Percentiles rank a stretch among this genome's conserved stretches.
phyloP scores from a whole-genome alignment of 1,284 basidiomycete species.

The Cryptococcus wingfieldii region DNA sequence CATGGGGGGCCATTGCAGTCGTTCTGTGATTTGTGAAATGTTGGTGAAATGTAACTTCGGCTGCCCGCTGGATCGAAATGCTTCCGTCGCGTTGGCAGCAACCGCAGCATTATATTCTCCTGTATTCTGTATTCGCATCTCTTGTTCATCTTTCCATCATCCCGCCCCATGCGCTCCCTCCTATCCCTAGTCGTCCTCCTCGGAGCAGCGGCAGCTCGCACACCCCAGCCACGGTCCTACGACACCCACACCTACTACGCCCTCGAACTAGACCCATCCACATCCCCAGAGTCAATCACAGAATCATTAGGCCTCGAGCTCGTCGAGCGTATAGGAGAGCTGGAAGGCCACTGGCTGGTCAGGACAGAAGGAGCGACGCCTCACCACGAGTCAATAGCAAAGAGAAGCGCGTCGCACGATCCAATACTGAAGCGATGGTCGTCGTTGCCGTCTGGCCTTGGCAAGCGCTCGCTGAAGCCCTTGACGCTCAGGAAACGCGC shows the following conservation, averaged over 20 bases:
- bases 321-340: constrained; percentile 82
- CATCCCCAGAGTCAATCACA: constrained; percentile 58
- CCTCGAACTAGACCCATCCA: constrained; percentile 50
- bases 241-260: constrained; percentile 70
- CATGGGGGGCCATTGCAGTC: neutral
- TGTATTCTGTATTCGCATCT: neutral
- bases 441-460: constrained; percentile 3
- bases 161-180: constrained; percentile 10
- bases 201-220: neutral
- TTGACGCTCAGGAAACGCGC: constrained; percentile 20
- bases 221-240: constrained; percentile 53
- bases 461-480: constrained; percentile 18
- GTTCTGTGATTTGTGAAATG: neutral
- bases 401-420: constrained; percentile 16
- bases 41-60: neutral
- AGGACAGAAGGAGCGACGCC: constrained; percentile 48
- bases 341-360: constrained; percentile 81
- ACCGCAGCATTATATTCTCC: neutral
- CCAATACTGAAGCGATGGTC: constrained; percentile 28
- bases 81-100: neutral
- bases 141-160: neutral
- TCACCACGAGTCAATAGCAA: constrained; percentile 6
- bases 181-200: constrained; percentile 7
- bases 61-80: neutral
- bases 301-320: constrained; percentile 70